These are phyloP conservation scores for Calycina herbarum DNA, from an alignment of 2,329 filamentous ascomycete species.

Conservation along the genomic window DNA sequence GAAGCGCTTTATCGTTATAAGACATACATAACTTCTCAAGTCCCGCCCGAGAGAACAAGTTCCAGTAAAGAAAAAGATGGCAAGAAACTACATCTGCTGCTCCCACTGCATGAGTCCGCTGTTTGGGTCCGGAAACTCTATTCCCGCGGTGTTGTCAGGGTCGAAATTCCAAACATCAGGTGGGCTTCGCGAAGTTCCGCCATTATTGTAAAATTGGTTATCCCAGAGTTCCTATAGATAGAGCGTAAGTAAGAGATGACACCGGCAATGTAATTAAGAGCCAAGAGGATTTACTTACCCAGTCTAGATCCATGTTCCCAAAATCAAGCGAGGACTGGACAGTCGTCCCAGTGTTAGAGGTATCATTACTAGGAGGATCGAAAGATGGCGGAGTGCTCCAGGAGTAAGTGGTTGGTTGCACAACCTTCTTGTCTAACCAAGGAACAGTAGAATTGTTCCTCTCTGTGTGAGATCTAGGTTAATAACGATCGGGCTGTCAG, in stretches of 20 bases:
- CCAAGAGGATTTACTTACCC: slow-evolving; percentile 20
- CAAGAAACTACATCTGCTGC: slow-evolving; percentile 5
- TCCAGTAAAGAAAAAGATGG: neutral
- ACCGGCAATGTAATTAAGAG: neutral
- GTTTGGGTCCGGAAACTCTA: neutral
- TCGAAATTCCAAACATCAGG: slow-evolving; percentile 22
- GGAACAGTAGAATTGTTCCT: neutral
- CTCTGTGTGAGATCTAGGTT: neutral
- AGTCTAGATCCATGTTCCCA: slow-evolving; percentile 19
- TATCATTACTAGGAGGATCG: neutral
- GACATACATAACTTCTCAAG: neutral
- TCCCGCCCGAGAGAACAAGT: neutral
- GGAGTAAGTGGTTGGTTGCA: neutral
- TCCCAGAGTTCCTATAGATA: slow-evolving; percentile 25
- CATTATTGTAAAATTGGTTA: slow-evolving; percentile 20
- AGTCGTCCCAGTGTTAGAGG: neutral
- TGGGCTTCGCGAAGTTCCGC: slow-evolving; percentile 11
- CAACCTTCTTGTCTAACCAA: slow-evolving; percentile 2
- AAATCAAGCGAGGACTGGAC: neutral
- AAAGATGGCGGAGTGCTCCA: neutral
- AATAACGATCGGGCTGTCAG: neutral
- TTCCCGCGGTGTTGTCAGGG: neutral
- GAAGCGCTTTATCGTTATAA: neutral
- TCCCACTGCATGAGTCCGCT: slow-evolving; percentile 10
- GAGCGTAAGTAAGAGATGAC: neutral